Evolutionary conservation across 257 asterid species (phyloP), one percentile per base, ranked within the genome.

Genomic region (Fraxinus quadrangulata): DNA sequence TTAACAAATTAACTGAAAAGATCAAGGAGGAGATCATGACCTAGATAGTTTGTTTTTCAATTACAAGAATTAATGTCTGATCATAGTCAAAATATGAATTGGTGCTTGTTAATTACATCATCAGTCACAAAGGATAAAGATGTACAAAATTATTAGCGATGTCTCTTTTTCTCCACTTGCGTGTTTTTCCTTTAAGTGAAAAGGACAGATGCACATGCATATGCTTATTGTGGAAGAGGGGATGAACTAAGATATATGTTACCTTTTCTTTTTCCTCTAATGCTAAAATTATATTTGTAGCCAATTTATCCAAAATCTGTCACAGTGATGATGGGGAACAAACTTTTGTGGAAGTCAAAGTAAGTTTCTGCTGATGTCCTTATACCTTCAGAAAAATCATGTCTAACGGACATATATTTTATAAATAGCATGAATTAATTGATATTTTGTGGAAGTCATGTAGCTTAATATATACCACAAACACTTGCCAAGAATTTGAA

Each of bases 301-400:
- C 26, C 33, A 36, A 5, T 4, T 36, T 23, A 5, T 34, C 63
- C 71, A 59, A 59, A 56, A 59, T 31, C 71, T 74, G 40, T 36
- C 33, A 73, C 30, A 2, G 36, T 9, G 54, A 51, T 56, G 7
- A 6, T 2, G 6, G 49, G 49, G 23, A 65, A 75, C 28, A 59
- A 74, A 59, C 63, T 23, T 24, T 40, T 28, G 42, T 34, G 78
- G 39, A 63, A 63, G 61, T 12, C 72, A 75, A 63, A 75, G 47
- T 34, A 37, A 1, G 67, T 59, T 36, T 24, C 59, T 75, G 23
- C 31, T 69, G 13, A 13, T 61, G 13, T 5, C 54, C 54, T 33
- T 54, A 3, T 3, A n/a, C 6, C 30, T 61, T 28, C 39, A 54
- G 34, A 74, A 36, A 61, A 10, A 67, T 3, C 49, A 74, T 36